phyloP scores from a whole-genome alignment of 306 rosid species.

The Abrus precatorius region DNA sequence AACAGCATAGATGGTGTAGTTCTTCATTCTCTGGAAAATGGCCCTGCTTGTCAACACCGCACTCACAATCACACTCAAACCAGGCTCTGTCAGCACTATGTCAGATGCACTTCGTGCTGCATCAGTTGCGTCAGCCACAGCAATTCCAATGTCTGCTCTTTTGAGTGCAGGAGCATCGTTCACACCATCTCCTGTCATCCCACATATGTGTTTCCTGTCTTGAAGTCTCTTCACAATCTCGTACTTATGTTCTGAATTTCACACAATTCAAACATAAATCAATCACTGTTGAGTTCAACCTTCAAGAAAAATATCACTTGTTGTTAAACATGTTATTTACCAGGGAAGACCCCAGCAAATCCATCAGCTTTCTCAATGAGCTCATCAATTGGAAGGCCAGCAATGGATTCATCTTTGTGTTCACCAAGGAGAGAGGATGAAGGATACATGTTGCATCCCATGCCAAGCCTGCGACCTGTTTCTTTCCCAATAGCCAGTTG shows the following conservation, averaged over 20 bases:
- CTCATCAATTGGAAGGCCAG: slow-evolving; percentile 79
- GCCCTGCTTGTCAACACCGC: slow-evolving; percentile 94
- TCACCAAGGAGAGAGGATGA: slow-evolving; percentile 94
- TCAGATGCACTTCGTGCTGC: slow-evolving; percentile 95
- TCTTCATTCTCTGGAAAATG: slow-evolving; percentile 95
- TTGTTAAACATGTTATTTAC: slow-evolving; percentile 40
- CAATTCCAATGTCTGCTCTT: slow-evolving; percentile 90
- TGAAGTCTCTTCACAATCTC: slow-evolving; percentile 91
- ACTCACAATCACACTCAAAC: slow-evolving; percentile 85
- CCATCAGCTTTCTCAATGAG: slow-evolving; percentile 96
- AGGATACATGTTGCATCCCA: slow-evolving; percentile 99
- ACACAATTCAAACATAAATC: slow-evolving; percentile 16
- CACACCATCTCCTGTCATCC: slow-evolving; percentile 98
- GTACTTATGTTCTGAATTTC: slow-evolving; percentile 79
- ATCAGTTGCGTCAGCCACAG: slow-evolving; percentile 95
- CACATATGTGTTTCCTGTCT: slow-evolving; percentile 81
- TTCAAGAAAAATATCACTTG: too few species aligned
- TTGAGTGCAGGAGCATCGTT: slow-evolving; percentile 94
- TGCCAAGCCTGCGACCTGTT: slow-evolving; percentile 94
- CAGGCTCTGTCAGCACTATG: slow-evolving; percentile 91
- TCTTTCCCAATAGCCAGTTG: slow-evolving; percentile 95
- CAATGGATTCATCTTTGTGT: slow-evolving; percentile 65
- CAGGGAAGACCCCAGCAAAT: slow-evolving; percentile 96
- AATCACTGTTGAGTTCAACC: too few species aligned
- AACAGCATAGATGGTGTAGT: slow-evolving; percentile 91